Base-by-base conservation (phyloP, 140 eudicot genomes). In the Senecio squalidus region DNA sequence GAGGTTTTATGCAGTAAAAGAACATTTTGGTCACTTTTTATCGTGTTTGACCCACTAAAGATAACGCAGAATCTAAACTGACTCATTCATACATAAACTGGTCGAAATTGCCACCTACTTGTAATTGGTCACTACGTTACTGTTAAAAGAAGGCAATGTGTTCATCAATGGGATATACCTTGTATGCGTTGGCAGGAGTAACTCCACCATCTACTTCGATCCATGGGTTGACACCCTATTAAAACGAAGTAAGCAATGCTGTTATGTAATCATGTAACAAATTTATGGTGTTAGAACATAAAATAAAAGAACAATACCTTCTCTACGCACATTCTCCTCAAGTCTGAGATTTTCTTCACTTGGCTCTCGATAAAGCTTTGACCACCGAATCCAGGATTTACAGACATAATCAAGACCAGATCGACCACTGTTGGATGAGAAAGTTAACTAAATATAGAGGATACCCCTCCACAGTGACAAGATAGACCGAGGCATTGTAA, bases 171-270 rank as follows among this genome's bases (percentile, higher is more conserved):
- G 15, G 41, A 47, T 24, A 51, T 44, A 86, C 98, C 96, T 91
- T 91, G 58, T 86, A 91, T 40, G 98, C 98, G 65, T 91, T 91
- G 51, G 68, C 75, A 15, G 98, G 98, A 61, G 82, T 75, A 80
- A 91, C 98, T 69, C 98, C 98, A 74, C 98, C 98, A 72, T 91
- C 98, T 44, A 91, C 98, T 76, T 91, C 98, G 15, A 91, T 86
- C 98, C 98, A 91, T 49, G 98, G 98, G 82, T 91, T 91, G 77
- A 91, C 94, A 38, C 96, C 98, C 98, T 91, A 79, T n/a, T 69
- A 43, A 55, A 30, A 17, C 29, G 40, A 43, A 4, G 11, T 25
- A 34, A 22, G 21, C 2, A 51, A 31, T 17, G 53, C 4, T 7
- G 47, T 13, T 20, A 22, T 5, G 39, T 17, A 33, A 74, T 39